Conservation (phyloP, 2,329 filamentous ascomycete species). For the Sclerotinia spermophila region DNA sequence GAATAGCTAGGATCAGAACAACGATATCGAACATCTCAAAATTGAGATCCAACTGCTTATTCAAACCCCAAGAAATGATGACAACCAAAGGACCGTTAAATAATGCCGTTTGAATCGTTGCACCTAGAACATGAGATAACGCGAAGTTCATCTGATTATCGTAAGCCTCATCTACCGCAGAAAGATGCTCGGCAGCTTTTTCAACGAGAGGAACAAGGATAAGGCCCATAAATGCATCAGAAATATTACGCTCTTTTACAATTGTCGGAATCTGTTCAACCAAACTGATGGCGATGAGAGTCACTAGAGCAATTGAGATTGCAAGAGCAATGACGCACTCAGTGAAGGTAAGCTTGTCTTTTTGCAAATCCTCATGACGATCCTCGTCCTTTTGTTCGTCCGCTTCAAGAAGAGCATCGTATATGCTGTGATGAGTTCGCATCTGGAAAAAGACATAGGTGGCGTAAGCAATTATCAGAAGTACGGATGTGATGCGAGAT, state of each 20-base stretch:
- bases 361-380: slow-evolving; percentile 54
- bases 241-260: slow-evolving; percentile 48
- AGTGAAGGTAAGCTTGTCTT: slow-evolving; percentile 69
- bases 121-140: slow-evolving; percentile 47
- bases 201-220: slow-evolving; percentile 80
- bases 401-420: slow-evolving; percentile 66
- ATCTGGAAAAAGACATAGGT: slow-evolving; percentile 70
- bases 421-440: slow-evolving; percentile 71
- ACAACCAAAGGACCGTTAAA: slow-evolving; percentile 83
- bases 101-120: slow-evolving; percentile 84
- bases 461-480: slow-evolving; percentile 66
- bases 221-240: slow-evolving; percentile 61
- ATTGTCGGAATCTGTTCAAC: slow-evolving; percentile 68
- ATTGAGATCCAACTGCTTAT: slow-evolving; percentile 68
- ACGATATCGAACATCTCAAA: slow-evolving; percentile 89
- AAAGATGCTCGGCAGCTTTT: slow-evolving; percentile 82
- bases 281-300: slow-evolving; percentile 68
- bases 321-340: slow-evolving; percentile 66
- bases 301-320: slow-evolving; percentile 64
- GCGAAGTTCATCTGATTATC: slow-evolving; percentile 61
- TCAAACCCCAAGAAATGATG: slow-evolving; percentile 76
- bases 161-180: slow-evolving; percentile 80
- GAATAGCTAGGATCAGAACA: slow-evolving; percentile 75
- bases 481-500: slow-evolving; percentile 66
- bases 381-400: slow-evolving; percentile 69